Percentiles rank a stretch among this genome's conserved stretches.
Evolutionary conservation across 2,329 filamentous ascomycete species (phyloP).

Genomic region (Beauveria medogensis): DNA sequence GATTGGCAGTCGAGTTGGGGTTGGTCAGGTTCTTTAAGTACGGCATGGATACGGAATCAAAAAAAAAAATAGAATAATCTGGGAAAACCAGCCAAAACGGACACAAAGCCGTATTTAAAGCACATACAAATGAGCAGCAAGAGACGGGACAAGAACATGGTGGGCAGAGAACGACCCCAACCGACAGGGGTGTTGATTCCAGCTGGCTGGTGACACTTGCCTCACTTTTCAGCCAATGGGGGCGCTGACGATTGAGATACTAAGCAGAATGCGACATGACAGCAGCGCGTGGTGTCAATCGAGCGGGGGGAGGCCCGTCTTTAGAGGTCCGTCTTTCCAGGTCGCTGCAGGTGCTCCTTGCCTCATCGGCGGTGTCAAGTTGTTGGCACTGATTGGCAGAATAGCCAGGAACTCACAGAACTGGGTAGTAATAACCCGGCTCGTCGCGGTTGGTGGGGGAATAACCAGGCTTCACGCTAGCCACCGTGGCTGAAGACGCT

Average conservation of each 20-base stretch:
- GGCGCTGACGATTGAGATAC: background rate
- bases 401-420: background rate
- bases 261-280: background rate
- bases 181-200: slow-evolving; percentile 3
- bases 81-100: slow-evolving; percentile 1
- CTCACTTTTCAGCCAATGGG: slow-evolving; percentile 3
- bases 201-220: slow-evolving; percentile 5
- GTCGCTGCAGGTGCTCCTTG: background rate
- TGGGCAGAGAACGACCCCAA: background rate
- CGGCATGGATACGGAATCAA: slow-evolving; percentile 8
- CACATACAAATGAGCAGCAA: background rate
- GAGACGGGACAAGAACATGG: background rate
- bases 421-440: background rate
- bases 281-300: background rate
- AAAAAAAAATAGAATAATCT: slow-evolving; percentile 3
- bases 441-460: slow-evolving; percentile 7
- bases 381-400: background rate
- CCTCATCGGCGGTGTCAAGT: background rate
- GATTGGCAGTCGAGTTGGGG: background rate
- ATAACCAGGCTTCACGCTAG: slow-evolving; percentile 8
- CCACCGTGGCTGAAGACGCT: slow-evolving; percentile 7
- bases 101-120: slow-evolving; percentile 6
- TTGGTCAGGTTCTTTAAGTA: slow-evolving; percentile 1
- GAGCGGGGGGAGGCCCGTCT: slow-evolving; percentile 7
- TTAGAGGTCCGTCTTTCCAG: background rate